Percentiles rank a stretch among this genome's conserved stretches.
Evolutionary conservation across 306 rosid genomes (phyloP).

Genomic region (Vigna nakashimae): DNA sequence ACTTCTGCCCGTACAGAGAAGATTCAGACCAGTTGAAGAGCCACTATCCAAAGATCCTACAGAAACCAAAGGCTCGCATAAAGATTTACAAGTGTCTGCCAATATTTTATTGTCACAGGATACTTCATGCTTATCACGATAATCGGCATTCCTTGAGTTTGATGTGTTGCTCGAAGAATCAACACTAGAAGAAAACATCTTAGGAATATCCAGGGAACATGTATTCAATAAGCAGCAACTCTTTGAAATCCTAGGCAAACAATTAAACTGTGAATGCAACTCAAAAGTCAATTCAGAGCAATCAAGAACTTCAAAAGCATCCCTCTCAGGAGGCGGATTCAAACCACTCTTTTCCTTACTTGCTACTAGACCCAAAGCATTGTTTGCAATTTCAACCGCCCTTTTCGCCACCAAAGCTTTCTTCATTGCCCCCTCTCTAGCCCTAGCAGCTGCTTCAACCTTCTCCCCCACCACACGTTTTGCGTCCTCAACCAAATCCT

Average conservation of each 20-base stretch:
- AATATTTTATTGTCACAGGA: slow-evolving; percentile 25
- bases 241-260: slow-evolving; percentile 45
- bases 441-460: slow-evolving; percentile 52
- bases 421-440: slow-evolving; percentile 49
- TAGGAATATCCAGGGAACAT: slow-evolving; percentile 38
- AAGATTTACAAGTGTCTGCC: slow-evolving; percentile 35
- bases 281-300: slow-evolving; percentile 48
- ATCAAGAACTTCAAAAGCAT: slow-evolving; percentile 45
- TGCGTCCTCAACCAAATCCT: slow-evolving; percentile 55
- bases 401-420: slow-evolving; percentile 49
- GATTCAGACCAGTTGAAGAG: slow-evolving; percentile 48
- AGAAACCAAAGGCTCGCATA: slow-evolving; percentile 43
- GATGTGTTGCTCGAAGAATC: slow-evolving; percentile 41
- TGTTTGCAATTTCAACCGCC: slow-evolving; percentile 50
- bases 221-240: slow-evolving; percentile 52
- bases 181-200: slow-evolving; percentile 31
- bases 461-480: slow-evolving; percentile 50
- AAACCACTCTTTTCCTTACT: slow-evolving; percentile 36
- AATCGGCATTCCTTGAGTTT: slow-evolving; percentile 27
- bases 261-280: slow-evolving; percentile 52
- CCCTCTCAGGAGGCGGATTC: slow-evolving; percentile 35
- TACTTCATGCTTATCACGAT: slow-evolving; percentile 38
- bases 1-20: slow-evolving; percentile 35
- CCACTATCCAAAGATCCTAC: slow-evolving; percentile 43
- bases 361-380: slow-evolving; percentile 49